These are phyloP conservation scores for Sicyos baderoa DNA, from an alignment of 306 rosid species.

Conservation along the genomic window DNA sequence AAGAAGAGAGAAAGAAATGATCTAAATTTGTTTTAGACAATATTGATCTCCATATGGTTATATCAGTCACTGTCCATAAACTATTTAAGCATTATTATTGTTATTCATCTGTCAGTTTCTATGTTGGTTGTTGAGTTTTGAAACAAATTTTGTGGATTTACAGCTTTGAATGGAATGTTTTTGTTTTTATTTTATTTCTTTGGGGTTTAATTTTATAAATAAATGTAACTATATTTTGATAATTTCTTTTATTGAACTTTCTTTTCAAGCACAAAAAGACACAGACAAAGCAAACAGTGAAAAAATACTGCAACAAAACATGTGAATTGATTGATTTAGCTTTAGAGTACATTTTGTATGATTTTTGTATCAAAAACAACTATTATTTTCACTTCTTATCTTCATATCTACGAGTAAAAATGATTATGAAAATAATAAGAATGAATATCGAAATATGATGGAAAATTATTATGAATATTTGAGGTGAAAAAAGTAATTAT, in stretches of 20 bases:
- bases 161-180: background rate
- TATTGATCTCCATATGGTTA: background rate
- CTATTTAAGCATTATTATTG: constrained; percentile 13
- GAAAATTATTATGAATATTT: too few relatives aligned
- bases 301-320: constrained; percentile 7
- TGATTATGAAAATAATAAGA: background rate
- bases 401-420: background rate
- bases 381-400: background rate
- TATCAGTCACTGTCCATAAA: background rate
- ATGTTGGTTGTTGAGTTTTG: background rate
- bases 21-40: background rate
- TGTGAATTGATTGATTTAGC: background rate
- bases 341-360: background rate
- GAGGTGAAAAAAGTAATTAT: too few relatives aligned
- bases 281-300: background rate
- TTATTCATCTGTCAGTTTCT: background rate
- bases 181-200: background rate
- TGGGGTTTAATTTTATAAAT: background rate
- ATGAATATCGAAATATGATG: too few relatives aligned
- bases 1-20: background rate
- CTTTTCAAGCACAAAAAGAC: constrained; percentile 3
- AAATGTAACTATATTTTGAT: background rate
- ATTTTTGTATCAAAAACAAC: background rate
- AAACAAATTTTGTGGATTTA: background rate
- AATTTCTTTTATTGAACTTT: background rate